phyloP scores from a whole-genome alignment of 2,329 filamentous ascomycete species.

The Rutstroemia sp. region DNA sequence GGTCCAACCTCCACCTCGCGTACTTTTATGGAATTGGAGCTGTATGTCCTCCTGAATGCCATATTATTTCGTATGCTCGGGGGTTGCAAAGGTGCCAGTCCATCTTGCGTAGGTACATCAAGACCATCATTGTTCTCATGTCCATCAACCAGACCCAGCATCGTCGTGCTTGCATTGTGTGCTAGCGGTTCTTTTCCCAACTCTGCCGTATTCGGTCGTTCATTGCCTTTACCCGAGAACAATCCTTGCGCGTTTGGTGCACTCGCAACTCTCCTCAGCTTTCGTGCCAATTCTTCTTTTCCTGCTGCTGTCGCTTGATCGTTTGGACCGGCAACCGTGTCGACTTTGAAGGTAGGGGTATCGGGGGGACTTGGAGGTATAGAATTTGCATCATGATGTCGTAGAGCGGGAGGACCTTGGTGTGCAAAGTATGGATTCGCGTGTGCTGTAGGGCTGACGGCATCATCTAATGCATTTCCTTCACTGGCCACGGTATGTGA shows the following conservation, averaged over 20 bases:
- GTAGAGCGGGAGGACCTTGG: conserved; percentile 85
- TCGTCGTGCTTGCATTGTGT: conserved; percentile 44
- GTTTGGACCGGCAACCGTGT: conserved; percentile 57
- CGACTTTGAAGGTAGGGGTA: conserved; percentile 70
- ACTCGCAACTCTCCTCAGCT: conserved; percentile 87
- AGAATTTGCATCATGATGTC: conserved; percentile 91
- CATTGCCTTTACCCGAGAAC: conserved; percentile 57
- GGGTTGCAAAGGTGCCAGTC: conserved; percentile 55
- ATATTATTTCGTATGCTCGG: conserved; percentile 60
- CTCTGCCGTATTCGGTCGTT: conserved; percentile 77
- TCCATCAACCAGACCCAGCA: conserved; percentile 40
- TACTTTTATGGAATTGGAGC: conserved; percentile 98
- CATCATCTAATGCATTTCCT: conserved; percentile 82
- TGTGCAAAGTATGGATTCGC: conserved; percentile 97
- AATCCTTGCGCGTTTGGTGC: conserved; percentile 94
- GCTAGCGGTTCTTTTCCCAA: conserved; percentile 73
- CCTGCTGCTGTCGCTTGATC: conserved; percentile 64
- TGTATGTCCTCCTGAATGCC: conserved; percentile 90
- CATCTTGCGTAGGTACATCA: conserved; percentile 39
- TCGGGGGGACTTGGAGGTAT: conserved; percentile 89
- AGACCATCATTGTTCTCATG: conserved; percentile 32
- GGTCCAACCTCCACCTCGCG: conserved; percentile 94
- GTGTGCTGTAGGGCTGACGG: conserved; percentile 82
- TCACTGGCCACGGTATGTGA: conserved; percentile 90
- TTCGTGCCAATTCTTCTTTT: conserved; percentile 90